These are phyloP conservation scores for Myxozyma nipponensis DNA, from an alignment of 805 yeast genomes.

Conservation along the genomic window DNA sequence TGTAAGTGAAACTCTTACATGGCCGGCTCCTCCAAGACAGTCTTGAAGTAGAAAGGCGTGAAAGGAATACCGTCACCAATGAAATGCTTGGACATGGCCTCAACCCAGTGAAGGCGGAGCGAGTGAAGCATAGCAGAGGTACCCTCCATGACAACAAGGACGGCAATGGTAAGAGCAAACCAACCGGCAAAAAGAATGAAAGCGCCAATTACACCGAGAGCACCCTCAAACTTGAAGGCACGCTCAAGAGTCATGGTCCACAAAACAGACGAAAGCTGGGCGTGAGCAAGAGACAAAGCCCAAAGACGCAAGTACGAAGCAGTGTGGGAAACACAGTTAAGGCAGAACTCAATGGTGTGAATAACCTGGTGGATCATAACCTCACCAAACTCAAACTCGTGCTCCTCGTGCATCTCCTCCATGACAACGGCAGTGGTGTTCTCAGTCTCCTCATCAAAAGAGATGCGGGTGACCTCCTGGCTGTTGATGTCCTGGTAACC, in stretches of 20 bases:
- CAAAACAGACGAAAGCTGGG: conserved; percentile 88
- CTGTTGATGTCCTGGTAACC: conserved; percentile 51
- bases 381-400: conserved; percentile 77
- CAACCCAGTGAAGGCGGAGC: conserved; percentile 99
- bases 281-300: conserved; percentile 97
- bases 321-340: conserved; percentile 97
- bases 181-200: conserved; percentile 88
- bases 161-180: conserved; percentile 87
- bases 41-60: conserved; percentile 73
- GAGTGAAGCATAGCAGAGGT: conserved; percentile 99
- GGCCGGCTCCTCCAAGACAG: conserved; percentile 29
- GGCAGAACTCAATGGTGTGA: conserved; percentile 95
- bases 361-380: conserved; percentile 95
- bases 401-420: conserved; percentile 49
- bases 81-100: conserved; percentile 96
- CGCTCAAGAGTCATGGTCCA: conserved; percentile 93
- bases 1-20: conserved; percentile 2
- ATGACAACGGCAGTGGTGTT: conserved; percentile 34
- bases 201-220: conserved; percentile 64
- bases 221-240: conserved; percentile 67
- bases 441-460: conserved; percentile 38
- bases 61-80: conserved; percentile 94
- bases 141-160: conserved; percentile 95
- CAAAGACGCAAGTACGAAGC: conserved; percentile 94
- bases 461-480: conserved; percentile 37